Base-by-base conservation (phyloP, 2,329 filamentous ascomycete species). In the Cercospora nicotianae region DNA sequence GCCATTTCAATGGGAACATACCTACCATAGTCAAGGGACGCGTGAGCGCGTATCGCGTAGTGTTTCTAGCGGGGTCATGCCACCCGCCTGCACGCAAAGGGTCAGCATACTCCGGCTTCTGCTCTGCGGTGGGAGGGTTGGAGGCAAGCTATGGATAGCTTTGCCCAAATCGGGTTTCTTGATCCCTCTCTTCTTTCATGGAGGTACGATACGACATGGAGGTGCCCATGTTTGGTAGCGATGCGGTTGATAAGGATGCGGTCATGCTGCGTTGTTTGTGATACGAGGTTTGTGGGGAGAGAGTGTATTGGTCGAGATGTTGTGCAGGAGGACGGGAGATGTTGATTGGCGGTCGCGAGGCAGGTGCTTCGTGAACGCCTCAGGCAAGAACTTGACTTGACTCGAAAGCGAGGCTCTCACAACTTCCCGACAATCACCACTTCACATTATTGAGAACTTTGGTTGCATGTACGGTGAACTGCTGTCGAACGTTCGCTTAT, bases 81-180 rank as follows among this genome's bases (percentile, higher is more conserved):
- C 62, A 58, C 33, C 62, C 51, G 53, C 26, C 36, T 33, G 62
- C 62, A 42, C 33, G 20, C 48, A 33, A 57, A 64, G 51, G 48
- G 62, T 64, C 62, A 64, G 62, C n/a, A 64, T 64, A 64, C 48
- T 64, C 28, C 51, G 48, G 23, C 62, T 48, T 53, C n/a, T 39
- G 36, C 36, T 39, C 6, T 23, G 53, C 53, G 53, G 62, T 23
- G 51, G 18, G 33, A 31, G 62, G 33, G 12, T n/a, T 30, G 53
- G 2, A 58, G 36, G 16, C 16, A 39, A 64, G 62, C 62, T 64
- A 42, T 58, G 62, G 48, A 58, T 39, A 55, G 48, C 62, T 55
- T 57, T 64, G 48, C 62, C 62, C 48, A 57, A 57, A 57, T 57
- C 62, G 59, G 62, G 62, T 64, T 42, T 57, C 62, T 64, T 28